Conservation (phyloP, 1,139 yeast species). For the Pichia norvegensis region DNA sequence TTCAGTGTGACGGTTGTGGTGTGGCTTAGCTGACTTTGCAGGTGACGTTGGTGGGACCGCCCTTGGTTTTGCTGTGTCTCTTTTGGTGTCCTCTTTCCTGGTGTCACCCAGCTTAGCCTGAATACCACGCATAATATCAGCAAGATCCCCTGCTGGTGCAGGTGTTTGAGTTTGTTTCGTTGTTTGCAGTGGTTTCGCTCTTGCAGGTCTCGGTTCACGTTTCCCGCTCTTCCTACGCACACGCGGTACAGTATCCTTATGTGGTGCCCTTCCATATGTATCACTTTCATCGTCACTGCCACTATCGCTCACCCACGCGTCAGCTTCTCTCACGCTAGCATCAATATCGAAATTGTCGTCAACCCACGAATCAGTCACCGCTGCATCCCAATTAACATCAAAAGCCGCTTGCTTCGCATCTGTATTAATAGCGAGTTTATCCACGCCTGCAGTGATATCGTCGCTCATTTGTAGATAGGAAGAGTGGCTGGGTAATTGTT, state of each 20-base stretch:
- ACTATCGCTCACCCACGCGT: conserved; percentile 4
- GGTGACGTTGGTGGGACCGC: neutral
- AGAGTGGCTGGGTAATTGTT: too few relatives aligned
- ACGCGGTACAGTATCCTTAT: neutral
- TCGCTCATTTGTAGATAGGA: neutral
- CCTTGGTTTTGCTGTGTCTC: neutral
- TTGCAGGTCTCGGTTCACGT: neutral
- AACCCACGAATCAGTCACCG: conserved; percentile 9
- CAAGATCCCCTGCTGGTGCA: too few relatives aligned
- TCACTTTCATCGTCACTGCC: neutral
- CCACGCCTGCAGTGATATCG: neutral
- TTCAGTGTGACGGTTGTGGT: neutral
- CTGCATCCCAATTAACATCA: conserved; percentile 6
- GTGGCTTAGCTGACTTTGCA: neutral
- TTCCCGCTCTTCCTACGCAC: neutral
- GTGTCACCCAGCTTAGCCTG: neutral
- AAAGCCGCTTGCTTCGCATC: neutral
- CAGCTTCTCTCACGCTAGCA: conserved; percentile 1
- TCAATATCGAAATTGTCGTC: conserved; percentile 9
- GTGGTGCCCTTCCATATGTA: neutral
- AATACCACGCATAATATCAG: neutral
- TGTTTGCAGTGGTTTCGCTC: neutral
- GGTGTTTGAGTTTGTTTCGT: neutral
- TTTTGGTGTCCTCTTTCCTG: neutral
- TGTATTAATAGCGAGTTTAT: neutral